Percentiles rank a stretch among this genome's conserved stretches.
Conservation (phyloP, 495 filamentous ascomycete genomes). For the Annulohypoxylon maeteangense region DNA sequence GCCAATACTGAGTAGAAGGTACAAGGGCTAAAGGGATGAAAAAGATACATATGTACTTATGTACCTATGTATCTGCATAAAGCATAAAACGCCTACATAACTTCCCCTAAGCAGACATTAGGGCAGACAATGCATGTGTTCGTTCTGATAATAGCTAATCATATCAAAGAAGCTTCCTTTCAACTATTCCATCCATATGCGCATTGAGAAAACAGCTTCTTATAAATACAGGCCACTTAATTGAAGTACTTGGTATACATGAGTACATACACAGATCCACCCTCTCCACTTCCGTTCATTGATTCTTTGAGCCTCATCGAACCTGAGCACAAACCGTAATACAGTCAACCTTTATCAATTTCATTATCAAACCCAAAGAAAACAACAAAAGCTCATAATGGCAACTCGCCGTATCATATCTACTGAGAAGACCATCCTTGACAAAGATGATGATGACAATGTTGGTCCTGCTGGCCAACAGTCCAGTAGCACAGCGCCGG, state of each 20-base stretch:
- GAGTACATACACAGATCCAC: constrained; percentile 2
- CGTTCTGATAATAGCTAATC: not conserved
- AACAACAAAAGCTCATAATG: constrained; percentile 55
- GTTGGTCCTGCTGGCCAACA: constrained; percentile 51
- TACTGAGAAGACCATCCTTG: constrained; percentile 62
- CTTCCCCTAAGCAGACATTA: not conserved
- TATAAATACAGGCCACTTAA: not conserved
- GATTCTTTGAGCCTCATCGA: constrained; percentile 26
- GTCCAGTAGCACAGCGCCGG: constrained; percentile 64
- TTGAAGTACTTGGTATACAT: not conserved
- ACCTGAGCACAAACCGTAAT: constrained; percentile 19
- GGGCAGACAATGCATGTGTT: not conserved
- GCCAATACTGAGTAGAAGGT: not conserved
- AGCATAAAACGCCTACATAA: constrained; percentile 1
- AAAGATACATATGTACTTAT: not conserved
- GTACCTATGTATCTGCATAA: not conserved
- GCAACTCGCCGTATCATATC: constrained; percentile 67
- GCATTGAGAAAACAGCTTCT: not conserved
- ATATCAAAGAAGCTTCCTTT: not conserved
- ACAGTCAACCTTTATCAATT: not conserved
- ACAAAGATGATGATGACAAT: constrained; percentile 63
- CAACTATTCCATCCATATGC: not conserved
- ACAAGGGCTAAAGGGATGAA: not conserved
- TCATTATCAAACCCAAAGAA: not conserved
- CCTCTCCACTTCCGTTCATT: not conserved